Base-by-base conservation (phyloP, 140 eudicot genomes). In the Senecio squalidus region DNA sequence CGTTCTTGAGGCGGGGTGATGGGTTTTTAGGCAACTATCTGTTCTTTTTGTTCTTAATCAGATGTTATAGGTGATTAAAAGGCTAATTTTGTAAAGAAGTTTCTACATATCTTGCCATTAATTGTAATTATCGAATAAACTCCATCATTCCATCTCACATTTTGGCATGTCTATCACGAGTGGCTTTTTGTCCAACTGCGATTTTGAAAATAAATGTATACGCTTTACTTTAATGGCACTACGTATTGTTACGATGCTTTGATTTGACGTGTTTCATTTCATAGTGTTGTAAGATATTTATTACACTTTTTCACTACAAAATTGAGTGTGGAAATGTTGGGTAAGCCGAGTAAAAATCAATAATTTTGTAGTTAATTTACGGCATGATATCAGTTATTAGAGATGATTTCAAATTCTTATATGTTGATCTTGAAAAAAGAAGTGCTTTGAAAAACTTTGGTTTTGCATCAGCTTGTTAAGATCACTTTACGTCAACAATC, bases 111-210 rank as follows among this genome's bases (percentile, higher is more conserved):
- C 17, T 17, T 27, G 49, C 49, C 57, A 39, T 64, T 72, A 28
- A 67, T 55, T 64, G 78, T 72, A 72, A 72, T 72, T 72, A 72
- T 57, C 39, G 57, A 27, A 70, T 58, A 33, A 21, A 69, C 62
- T 22, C 31, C 69, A 47, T 50, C 75, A 60, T 60, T 55, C 46
- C 62, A 51, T 15, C 62, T 36, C 68, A 39, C 62, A 49, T 69
- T 60, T 48, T 60, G 48, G 75, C 47, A 60, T 60, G 68, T 29
- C 1, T 30, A 31, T 61, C 29, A 66, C 55, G 22, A 17, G 41
- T 47, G 51, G 43, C 44, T 13, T 33, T 14, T 15, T 44, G 43
- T 25, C 16, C 52, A 58, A 34, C 60, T 34, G 34, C 34, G 22
- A 51, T 55, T 55, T 31, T 55, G 41, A 18, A 55, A 28, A 55